Evolutionary conservation across 192 early-diverging fungal genomes (phyloP), one percentile per base, ranked within the genome.

Genomic region (Coemansia sp.): DNA sequence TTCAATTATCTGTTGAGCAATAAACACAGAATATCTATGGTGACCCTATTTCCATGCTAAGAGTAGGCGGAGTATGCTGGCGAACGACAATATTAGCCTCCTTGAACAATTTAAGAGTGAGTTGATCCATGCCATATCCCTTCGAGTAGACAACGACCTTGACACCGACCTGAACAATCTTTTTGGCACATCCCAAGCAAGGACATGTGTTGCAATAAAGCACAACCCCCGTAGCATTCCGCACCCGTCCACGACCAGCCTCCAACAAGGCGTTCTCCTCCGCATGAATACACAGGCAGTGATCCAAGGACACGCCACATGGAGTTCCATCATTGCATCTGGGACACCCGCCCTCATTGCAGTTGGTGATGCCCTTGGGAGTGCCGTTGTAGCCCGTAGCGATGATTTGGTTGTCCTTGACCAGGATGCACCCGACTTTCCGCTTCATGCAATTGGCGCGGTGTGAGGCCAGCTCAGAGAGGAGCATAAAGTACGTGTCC

Each of bases 361-460:
- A 99, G 70, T 99, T 99, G 42, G 79, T 73, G 18, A 99, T 72
- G 4, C 94, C 92, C 63, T 90, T 85, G 20, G 97, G 96, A 6
- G 95, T 98, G 1, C 97, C 97, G 68, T 99, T 99, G 77, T 99
- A 99, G n/a, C 97, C 97, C 14, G 96, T 98, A 3, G 96, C 91
- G 45, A 99, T 91, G 28, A 99, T 91, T 45, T 93, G 84, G 36
- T 77, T 85, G 56, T 98, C 89, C 57, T 90, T 91, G 18, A 94
- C 92, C 21, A 98, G 73, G 13, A 99, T 94, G 75, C 92, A 94
- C 1, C 98, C 98, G 11, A 99, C 98, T 33, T 93, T 86, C 21
- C 96, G 87, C 62, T 99, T 99, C 98, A 99, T 99, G 82, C 94
- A 99, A 65, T 99, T 99, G 16, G 90, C 90, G 35, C 96, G 77